Evolutionary conservation across 2,329 filamentous ascomycete genomes (phyloP), one percentile per base, ranked within the genome.

Genomic region (Epichloe sp.): DNA sequence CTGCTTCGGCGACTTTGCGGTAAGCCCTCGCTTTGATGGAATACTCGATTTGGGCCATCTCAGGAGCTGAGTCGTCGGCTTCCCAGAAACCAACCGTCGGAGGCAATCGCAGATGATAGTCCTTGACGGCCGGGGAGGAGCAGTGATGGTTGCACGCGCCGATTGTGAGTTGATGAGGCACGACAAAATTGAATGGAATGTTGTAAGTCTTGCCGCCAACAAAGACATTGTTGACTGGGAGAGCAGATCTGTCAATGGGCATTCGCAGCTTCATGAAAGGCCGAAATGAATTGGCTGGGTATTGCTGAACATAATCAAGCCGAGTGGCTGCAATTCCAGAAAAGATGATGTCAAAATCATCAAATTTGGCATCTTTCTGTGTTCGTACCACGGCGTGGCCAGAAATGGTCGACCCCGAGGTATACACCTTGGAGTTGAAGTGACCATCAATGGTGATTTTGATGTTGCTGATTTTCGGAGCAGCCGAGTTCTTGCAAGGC

Each of bases 141-240:
- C 71, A 68, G 31, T 62, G 57, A 65, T 80, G 77, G 57, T 66
- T 73, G 68, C 78, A 81, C 17, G 77, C 76, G 53, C 71, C 71
- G 47, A 80, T 67, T 17, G 77, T 80, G 53, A 81, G 72, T 50
- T 79, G 72, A 56, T 69, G 68, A n/a, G 78, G 78, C 15, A 81
- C 71, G 52, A 80, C 72, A 56, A 81, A 81, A 65, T 77, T 65
- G 66, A 81, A 78, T n/a, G 77, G 77, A 23, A 81, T 62, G 14
- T 59, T 69, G 62, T 78, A 77, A 26, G 67, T 69, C 55, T 62
- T 62, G 2, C 71, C 74, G n/a, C 70, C 66, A 61, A 73, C 65
- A 53, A 79, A 73, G 34, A 77, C 58, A 36, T 71, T 65, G 19
- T 71, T 65, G 7, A 64, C 62, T 2, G 77, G 77, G 49, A 79